Conservation (phyloP, 768 basidiomycete genomes). For the Imleria badia region DNA sequence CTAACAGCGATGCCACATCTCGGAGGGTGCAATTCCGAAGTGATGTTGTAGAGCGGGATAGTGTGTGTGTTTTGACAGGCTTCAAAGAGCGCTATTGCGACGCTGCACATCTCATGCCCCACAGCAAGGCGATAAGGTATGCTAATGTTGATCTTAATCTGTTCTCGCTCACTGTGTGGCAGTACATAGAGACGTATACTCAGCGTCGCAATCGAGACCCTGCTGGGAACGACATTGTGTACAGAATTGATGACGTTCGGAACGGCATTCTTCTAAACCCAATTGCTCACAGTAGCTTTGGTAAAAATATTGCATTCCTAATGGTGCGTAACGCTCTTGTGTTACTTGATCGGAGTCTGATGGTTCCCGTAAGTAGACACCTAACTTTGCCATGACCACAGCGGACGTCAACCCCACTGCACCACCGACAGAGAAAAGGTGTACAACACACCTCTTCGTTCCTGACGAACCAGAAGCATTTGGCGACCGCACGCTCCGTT, state of each 20-base stretch:
- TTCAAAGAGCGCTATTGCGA: neutral
- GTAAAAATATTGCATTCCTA: neutral
- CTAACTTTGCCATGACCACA: slow-evolving; percentile 6
- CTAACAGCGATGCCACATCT: neutral
- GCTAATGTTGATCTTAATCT: neutral
- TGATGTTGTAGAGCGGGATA: neutral
- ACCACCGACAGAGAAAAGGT: neutral
- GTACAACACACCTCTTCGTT: neutral
- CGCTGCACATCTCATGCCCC: slow-evolving; percentile 6
- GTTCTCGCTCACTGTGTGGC: neutral
- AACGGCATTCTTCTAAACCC: slow-evolving; percentile 3
- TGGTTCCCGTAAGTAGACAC: neutral
- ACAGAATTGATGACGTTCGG: neutral
- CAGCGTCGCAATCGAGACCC: neutral
- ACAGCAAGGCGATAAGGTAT: slow-evolving; percentile 2
- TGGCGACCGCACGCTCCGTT: neutral
- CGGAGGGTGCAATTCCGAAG: neutral
- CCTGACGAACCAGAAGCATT: neutral
- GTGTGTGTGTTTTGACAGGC: neutral
- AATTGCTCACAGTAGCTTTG: neutral
- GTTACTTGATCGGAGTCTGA: too few species aligned
- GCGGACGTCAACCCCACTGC: neutral
- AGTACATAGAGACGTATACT: slow-evolving; percentile 4
- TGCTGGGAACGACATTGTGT: neutral
- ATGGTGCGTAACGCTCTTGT: neutral